Evolutionary conservation across 768 basidiomycete species (phyloP), one percentile per base, ranked within the genome.

Genomic region (Macrolepiota fuliginosa): DNA sequence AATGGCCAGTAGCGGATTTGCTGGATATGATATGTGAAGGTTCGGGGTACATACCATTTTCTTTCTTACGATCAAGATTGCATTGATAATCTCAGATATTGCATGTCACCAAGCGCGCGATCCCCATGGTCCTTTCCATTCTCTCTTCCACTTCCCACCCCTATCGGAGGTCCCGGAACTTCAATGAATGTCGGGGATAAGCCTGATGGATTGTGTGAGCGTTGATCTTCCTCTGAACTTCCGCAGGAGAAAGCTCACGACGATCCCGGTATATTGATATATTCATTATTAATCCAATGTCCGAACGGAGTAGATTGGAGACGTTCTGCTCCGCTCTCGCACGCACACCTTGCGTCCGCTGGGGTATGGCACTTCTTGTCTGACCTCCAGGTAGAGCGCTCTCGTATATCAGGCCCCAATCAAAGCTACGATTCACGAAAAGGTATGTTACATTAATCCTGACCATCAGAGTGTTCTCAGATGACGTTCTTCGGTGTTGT

Each of bases 401-500:
- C 69, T 89, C 37, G 91, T 93, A 0, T 93, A 93, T 62, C 91
- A 91, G 0, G 83, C 88, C 67, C 81, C 90, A 2, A 88, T 93
- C 74, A 92, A 92, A 85, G 86, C 90, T 45, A 70, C 92, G 68
- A 87, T 92, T 49, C 89, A 92, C 67, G 91, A 92, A 74, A 93
- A 92, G 82, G 88, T 88, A 59, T 27, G 74, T 62, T 13, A 49
- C 19, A 24, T 13, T 22, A 51, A 55, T n/a, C 11, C 64, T 6
- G 49, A 42, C 54, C 29, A 59, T 5, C 40, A 24, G 54, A 24
- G 35, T 29, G 9, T 60, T 52, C 47, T 27, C 65, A 9, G 52
- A 49, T 52, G 22, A 35, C 36, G 27, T 19, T n/a, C n/a, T n/a
- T 2, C 64, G 90, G 89, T 92, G n/a, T n/a, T n/a, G n/a, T n/a